Base-by-base conservation (phyloP, 2,329 filamentous ascomycete species). In the Ascomycota sp. region DNA sequence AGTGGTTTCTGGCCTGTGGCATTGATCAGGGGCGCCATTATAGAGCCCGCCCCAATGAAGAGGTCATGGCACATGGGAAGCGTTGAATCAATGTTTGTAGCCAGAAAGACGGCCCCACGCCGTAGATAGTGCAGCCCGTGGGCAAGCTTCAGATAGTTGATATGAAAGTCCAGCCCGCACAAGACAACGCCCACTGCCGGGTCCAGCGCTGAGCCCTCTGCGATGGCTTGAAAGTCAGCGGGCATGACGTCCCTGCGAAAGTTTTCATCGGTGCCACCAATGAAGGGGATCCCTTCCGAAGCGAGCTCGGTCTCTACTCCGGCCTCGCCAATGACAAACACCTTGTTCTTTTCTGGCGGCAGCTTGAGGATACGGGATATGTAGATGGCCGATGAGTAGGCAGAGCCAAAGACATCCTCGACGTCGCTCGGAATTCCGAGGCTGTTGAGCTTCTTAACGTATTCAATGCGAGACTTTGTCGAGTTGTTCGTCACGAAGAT, bases 401-500 rank as follows among this genome's bases (percentile, higher is more conserved):
- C 78, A 7, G 86, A 92, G 39, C 81, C 83, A 51, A 98, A 98
- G 43, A 98, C 79, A 59, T 98, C 89, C 49, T 95, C 82, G 30
- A 77, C 70, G 37, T 69, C 64, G 44, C 72, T 74, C 1, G 77
- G 75, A 46, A 98, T 92, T 32, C 77, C 78, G 51, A 93, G 66
- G 35, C 60, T 60, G 32, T 77, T 71, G 38, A 98, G 75, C 51
- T 95, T 98, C 61, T 86, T 82, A 53, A 78, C 76, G 57, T 98
- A 98, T 52, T 93, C 83, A 33, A 68, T 62, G 36, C 89, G 77
- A 9, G 86, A 92, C 54, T 98, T 98, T 37, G 89, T 95, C 49
- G 83, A 93, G 61, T 98, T 98, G 61, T 98, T 98, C 29, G 89
- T 98, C 34, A 98, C 89, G 50, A 98, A 98, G 35, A 98, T 74